phyloP scores from a whole-genome alignment of 2,329 filamentous ascomycete genomes.

The Fusarium stilboides region DNA sequence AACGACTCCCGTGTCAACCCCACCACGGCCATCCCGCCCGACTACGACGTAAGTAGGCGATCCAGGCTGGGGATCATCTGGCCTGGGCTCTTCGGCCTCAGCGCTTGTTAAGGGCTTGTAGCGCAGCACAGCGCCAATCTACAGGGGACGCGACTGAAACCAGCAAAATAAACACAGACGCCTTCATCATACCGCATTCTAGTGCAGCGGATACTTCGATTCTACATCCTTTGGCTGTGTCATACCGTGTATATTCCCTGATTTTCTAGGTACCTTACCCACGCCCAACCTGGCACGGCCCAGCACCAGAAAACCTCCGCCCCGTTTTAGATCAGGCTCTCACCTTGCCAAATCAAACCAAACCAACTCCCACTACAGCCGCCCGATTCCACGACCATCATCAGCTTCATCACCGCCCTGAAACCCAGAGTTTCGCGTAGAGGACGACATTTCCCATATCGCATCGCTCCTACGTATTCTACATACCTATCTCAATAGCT shows the following conservation, averaged over 20 bases:
- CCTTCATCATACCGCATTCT: slow-evolving; percentile 13
- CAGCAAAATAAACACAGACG: slow-evolving; percentile 39
- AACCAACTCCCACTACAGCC: slow-evolving; percentile 34
- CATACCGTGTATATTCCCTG: slow-evolving; percentile 30
- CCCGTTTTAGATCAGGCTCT: slow-evolving; percentile 30
- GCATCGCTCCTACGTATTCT: slow-evolving; percentile 1
- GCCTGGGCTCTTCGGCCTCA: slow-evolving; percentile 24
- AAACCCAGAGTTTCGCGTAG: slow-evolving; percentile 6
- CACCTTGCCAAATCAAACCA: slow-evolving; percentile 33
- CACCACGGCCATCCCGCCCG: slow-evolving; percentile 42
- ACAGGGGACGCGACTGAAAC: slow-evolving; percentile 42
- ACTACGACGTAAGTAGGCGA: slow-evolving; percentile 34
- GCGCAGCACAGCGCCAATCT: slow-evolving; percentile 23
- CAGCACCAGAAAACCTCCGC: slow-evolving; percentile 36
- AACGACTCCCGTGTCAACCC: slow-evolving; percentile 35
- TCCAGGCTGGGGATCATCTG: slow-evolving; percentile 36
- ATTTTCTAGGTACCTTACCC: slow-evolving; percentile 37
- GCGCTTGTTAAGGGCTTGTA: slow-evolving; percentile 25
- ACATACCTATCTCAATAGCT: neutral
- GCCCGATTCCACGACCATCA: slow-evolving; percentile 17
- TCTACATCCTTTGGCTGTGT: slow-evolving; percentile 20
- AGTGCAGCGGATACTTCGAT: slow-evolving; percentile 29
- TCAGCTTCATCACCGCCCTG: slow-evolving; percentile 29
- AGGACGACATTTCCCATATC: slow-evolving; percentile 5
- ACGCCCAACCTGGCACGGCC: slow-evolving; percentile 32